Percentiles rank a stretch among this genome's conserved stretches.
These are phyloP conservation scores for Neoboletus subvelutipes DNA, from an alignment of 768 basidiomycete genomes.

Conservation along the genomic window DNA sequence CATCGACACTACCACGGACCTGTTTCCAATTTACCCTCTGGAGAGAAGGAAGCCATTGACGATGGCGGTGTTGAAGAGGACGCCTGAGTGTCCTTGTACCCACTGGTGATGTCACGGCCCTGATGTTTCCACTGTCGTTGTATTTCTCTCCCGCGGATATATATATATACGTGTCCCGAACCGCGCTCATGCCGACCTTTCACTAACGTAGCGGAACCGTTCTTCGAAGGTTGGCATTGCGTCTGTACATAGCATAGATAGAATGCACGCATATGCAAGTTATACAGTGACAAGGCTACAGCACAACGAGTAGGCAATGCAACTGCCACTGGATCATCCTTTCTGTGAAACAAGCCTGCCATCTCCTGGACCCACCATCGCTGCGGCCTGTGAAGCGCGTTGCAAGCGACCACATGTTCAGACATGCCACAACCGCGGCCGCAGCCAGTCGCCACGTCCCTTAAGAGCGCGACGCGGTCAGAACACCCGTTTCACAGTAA, in stretches of 20 bases:
- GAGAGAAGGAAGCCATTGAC: not conserved
- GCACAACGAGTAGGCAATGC: not conserved
- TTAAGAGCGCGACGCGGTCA: not conserved
- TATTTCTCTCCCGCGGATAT: not conserved
- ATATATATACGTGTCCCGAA: not conserved
- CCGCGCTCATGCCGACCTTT: not conserved
- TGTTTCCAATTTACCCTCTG: conserved; percentile 44
- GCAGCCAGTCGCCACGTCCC: conserved; percentile 8
- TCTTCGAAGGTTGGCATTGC: not conserved
- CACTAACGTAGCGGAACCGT: not conserved
- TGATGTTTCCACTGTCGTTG: not conserved
- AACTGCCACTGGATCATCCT: not conserved
- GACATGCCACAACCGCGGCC: conserved; percentile 17
- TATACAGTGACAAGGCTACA: not conserved
- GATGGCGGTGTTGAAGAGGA: not conserved
- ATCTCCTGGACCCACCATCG: not conserved
- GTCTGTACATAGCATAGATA: not conserved
- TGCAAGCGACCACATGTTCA: not conserved
- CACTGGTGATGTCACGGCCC: not conserved
- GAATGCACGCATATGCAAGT: not conserved
- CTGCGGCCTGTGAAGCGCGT: conserved; percentile 10
- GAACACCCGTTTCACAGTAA: not conserved
- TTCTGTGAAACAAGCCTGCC: not conserved
- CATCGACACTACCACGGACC: conserved; percentile 61
- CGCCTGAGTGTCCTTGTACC: not conserved